Conservation (phyloP, 805 yeast species). For the Spencermartinsiella europaea region DNA sequence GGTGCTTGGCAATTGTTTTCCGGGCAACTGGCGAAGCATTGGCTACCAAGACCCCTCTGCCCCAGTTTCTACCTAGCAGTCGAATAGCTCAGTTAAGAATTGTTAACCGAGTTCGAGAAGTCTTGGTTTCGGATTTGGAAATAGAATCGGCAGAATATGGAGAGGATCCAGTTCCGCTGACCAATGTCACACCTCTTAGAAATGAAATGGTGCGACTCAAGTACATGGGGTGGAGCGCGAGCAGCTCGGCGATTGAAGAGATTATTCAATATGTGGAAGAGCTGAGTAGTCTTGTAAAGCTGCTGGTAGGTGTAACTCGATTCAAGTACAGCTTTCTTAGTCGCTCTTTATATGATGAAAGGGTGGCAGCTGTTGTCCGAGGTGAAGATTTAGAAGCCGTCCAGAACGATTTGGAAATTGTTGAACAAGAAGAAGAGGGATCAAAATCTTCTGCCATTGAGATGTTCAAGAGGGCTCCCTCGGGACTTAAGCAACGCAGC, state of each 20-base stretch:
- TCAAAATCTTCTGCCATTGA: constrained; percentile 3
- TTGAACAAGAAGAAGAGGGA: neutral
- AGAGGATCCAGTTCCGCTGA: neutral
- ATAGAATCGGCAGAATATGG: constrained; percentile 3
- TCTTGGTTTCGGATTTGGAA: constrained; percentile 23
- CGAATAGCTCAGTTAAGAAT: constrained; percentile 44
- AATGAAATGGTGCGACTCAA: constrained; percentile 26
- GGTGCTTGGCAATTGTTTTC: constrained; percentile 36
- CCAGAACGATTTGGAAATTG: no score
- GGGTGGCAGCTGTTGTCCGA: constrained; percentile 11
- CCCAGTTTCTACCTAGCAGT: constrained; percentile 47
- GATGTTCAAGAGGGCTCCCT: neutral
- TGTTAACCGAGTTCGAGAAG: constrained; percentile 39
- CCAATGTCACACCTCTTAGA: constrained; percentile 22
- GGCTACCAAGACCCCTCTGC: constrained; percentile 42
- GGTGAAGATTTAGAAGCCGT: neutral
- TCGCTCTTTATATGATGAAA: constrained; percentile 34
- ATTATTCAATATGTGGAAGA: constrained; percentile 47
- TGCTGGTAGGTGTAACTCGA: constrained; percentile 44
- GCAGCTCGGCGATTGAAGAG: constrained; percentile 45
- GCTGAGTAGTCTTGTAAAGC: constrained; percentile 37
- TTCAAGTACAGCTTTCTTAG: constrained; percentile 49
- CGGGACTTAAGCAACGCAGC: neutral
- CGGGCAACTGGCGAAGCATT: constrained; percentile 43
- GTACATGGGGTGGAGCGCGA: constrained; percentile 48